phyloP scores from a whole-genome alignment of 441 rosid genomes.

The Raphanus hybrid region DNA sequence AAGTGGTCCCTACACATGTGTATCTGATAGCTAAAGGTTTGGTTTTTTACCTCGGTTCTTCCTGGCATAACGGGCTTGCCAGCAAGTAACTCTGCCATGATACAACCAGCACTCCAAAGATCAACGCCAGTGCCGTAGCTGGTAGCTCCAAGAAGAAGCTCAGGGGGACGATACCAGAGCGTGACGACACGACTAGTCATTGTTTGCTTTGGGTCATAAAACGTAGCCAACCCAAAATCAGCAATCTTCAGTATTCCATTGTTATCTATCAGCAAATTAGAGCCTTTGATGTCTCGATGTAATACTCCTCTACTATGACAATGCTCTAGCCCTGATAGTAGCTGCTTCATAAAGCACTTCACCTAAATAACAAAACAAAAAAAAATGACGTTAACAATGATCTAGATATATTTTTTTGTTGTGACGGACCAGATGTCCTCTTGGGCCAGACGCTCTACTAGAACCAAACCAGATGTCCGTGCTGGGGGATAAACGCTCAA shows the following conservation, averaged over 20 bases:
- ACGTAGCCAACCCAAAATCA: conserved; percentile 91
- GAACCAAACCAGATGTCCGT: background rate
- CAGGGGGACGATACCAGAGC: conserved; percentile 95
- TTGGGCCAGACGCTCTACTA: background rate
- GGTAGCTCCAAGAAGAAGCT: conserved; percentile 92
- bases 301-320: conserved; percentile 82
- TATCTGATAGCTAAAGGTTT: background rate
- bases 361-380: conserved; percentile 47
- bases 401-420: no score
- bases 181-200: conserved; percentile 92
- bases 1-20: conserved; percentile 19
- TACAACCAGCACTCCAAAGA: conserved; percentile 98
- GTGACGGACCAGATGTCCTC: background rate
- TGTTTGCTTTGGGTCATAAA: conserved; percentile 70
- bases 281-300: conserved; percentile 93
- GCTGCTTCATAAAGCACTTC: conserved; percentile 86
- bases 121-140: conserved; percentile 77
- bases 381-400: background rate
- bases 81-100: conserved; percentile 87
- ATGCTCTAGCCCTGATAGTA: conserved; percentile 86
- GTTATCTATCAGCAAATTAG: conserved; percentile 80
- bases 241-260: conserved; percentile 84
- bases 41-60: conserved; percentile 70
- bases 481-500: background rate
- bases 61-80: conserved; percentile 96